phyloP scores from a whole-genome alignment of 371 early-diverging fungal species.

The Mucor velutinosus region DNA sequence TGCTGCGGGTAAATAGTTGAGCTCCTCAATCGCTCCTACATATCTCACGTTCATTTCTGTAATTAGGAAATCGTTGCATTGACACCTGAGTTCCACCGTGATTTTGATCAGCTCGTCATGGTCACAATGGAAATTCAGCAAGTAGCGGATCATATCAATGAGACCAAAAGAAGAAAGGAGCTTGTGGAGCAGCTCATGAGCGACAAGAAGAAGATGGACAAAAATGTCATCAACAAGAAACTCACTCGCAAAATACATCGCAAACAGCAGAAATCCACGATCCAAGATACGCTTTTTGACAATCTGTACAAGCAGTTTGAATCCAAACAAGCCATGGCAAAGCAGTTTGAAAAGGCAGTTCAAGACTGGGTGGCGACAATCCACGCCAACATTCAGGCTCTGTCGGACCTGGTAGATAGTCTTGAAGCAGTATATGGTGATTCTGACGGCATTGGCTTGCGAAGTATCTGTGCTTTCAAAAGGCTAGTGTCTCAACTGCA shows the following conservation, averaged over 20 bases:
- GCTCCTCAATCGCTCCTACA: too few relatives aligned
- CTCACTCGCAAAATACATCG: slow-evolving; percentile 65
- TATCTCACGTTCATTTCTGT: too few relatives aligned
- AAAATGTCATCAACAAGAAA: slow-evolving; percentile 76
- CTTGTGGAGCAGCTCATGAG: slow-evolving; percentile 79
- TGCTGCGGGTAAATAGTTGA: slow-evolving; percentile 41
- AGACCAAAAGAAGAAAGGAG: slow-evolving; percentile 82
- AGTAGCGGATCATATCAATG: slow-evolving; percentile 84
- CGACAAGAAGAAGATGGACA: slow-evolving; percentile 65
- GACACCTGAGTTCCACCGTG: slow-evolving; percentile 62
- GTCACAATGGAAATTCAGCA: slow-evolving; percentile 56
- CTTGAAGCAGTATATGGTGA: slow-evolving; percentile 64
- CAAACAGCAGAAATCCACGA: slow-evolving; percentile 53
- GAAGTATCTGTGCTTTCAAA: slow-evolving; percentile 13
- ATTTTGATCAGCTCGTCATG: slow-evolving; percentile 49
- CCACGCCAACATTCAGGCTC: slow-evolving; percentile 59
- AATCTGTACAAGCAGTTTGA: slow-evolving; percentile 63
- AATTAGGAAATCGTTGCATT: slow-evolving; percentile 67
- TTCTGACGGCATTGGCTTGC: slow-evolving; percentile 41
- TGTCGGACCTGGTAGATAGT: slow-evolving; percentile 56
- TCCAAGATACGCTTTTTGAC: slow-evolving; percentile 63
- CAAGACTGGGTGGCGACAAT: slow-evolving; percentile 61
- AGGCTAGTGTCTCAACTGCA: slow-evolving; percentile 4
- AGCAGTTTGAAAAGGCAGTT: slow-evolving; percentile 56
- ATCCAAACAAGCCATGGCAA: slow-evolving; percentile 55